Evolutionary conservation across 371 early-diverging fungal species (phyloP), one percentile per base, ranked within the genome.

Genomic region (Fennellomyces sp.): DNA sequence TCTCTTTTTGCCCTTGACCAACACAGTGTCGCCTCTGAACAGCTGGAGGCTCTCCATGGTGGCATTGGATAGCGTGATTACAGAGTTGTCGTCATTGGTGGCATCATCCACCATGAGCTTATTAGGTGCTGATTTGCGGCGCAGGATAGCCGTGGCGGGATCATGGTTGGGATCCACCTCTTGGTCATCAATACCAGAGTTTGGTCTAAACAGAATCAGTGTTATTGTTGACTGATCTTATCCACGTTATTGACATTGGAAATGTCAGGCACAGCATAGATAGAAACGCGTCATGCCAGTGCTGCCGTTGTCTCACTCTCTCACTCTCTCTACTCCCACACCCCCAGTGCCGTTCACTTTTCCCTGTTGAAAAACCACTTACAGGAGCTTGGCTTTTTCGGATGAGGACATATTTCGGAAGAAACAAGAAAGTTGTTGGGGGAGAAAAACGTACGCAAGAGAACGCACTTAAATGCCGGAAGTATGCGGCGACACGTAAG

Each of bases 1-100:
- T 77, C 99, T 88, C 89, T 96, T 97, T 85, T 99, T 99, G 65
- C 99, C 99, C 83, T 97, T 97, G 63, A 99, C 81, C 48, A 96
- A 76, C 35, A 99, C 92, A 61, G 94, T 96, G 71, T 98, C 98
- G 57, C 98, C 96, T 69, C 88, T 83, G 85, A 97, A 98, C 50
- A 98, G 88, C 51, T 89, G 88, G 59, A 98, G 86, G 56, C 76
- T 82, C 66, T 98, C 98, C 89, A 98, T 94, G 49, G 97, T 97
- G 33, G 90, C 93, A 29, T 93, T 87, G n/a, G 90, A 91, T 58
- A 98, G 80, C 28, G 90, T 83, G 61, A 92, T 88, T 33, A 97
- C 94, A 26, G 98, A 97, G 85, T 96, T 97, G 73, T 98, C 98
- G 75, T 97, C 98, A 70, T 92, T 94, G 60, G 87, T 90, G 47